Conservation (phyloP, 2,329 filamentous ascomycete species). For the Allantophomopsis lycopodina region DNA sequence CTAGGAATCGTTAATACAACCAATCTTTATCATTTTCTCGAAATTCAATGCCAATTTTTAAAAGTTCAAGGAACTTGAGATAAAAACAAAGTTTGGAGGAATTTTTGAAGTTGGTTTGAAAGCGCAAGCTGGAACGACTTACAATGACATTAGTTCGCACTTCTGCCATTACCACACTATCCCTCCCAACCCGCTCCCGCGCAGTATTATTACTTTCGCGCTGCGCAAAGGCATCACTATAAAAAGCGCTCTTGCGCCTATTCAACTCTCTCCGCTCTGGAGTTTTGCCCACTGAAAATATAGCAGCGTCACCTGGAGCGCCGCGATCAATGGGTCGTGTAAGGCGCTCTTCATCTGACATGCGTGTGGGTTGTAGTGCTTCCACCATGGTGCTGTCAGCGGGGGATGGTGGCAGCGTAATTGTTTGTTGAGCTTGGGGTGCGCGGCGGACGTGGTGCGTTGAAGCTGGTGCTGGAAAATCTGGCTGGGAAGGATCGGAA, state of each 20-base stretch:
- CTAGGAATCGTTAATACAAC: constrained; percentile 23
- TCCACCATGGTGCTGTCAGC: constrained; percentile 2
- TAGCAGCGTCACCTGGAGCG: constrained; percentile 14
- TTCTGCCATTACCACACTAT: constrained; percentile 43
- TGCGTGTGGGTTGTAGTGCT: background rate
- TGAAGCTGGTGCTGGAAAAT: no score
- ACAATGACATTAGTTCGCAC: constrained; percentile 52
- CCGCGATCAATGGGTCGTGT: constrained; percentile 15
- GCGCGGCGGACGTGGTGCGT: no score
- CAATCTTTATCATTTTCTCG: background rate
- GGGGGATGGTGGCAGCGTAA: constrained; percentile 1
- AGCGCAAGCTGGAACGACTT: constrained; percentile 10
- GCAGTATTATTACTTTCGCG: constrained; percentile 15
- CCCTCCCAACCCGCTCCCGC: constrained; percentile 14
- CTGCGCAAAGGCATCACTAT: constrained; percentile 18
- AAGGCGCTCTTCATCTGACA: constrained; percentile 8
- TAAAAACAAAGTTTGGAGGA: no score
- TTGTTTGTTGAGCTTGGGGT: no score
- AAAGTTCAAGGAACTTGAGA: constrained; percentile 7
- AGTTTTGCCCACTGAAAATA: constrained; percentile 12
- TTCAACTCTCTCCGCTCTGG: constrained; percentile 14
- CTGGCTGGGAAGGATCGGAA: no score
- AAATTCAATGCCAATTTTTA: constrained; percentile 7
- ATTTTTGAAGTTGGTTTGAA: no score
- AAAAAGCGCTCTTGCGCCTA: constrained; percentile 17